A percentile compares a stretch with the other conserved stretches of the same genome.
These are phyloP conservation scores for Carex kokanica DNA, from an alignment of 176 grass and related monocot genomes.

Conservation along the genomic window DNA sequence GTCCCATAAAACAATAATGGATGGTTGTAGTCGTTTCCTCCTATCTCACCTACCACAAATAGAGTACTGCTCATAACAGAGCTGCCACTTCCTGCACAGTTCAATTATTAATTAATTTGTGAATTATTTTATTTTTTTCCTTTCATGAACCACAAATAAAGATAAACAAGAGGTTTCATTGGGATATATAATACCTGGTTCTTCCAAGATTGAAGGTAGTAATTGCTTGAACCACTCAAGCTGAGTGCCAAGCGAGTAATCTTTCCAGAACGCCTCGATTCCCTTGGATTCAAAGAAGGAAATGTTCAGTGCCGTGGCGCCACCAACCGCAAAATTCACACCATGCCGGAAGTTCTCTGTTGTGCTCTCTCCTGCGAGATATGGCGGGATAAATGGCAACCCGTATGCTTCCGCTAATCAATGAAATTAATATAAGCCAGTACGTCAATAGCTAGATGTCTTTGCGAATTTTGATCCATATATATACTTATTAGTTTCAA, in stretches of 20 bases:
- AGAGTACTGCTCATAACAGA: constrained; percentile 47
- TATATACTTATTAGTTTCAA: too few relatives aligned
- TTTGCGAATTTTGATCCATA: too few relatives aligned
- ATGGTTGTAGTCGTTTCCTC: constrained; percentile 92
- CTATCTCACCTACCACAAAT: constrained; percentile 87
- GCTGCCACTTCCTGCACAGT: background rate
- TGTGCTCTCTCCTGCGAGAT: constrained; percentile 34
- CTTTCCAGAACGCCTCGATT: constrained; percentile 37
- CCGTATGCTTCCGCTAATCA: constrained; percentile 29
- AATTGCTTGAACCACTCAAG: constrained; percentile 72
- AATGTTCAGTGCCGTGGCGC: constrained; percentile 53
- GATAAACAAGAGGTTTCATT: background rate
- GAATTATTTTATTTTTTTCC: background rate
- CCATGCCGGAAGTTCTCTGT: constrained; percentile 47
- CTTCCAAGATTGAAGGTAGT: constrained; percentile 29
- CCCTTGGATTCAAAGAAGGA: constrained; percentile 62
- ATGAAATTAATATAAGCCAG: background rate
- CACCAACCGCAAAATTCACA: constrained; percentile 75
- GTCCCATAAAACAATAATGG: constrained; percentile 30
- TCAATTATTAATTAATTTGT: background rate
- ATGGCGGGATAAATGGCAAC: constrained; percentile 35
- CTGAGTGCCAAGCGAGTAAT: constrained; percentile 52
- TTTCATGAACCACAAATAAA: background rate
- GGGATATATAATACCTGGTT: background rate
- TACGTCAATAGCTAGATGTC: background rate